Base-by-base conservation (phyloP, 1,284 basidiomycete genomes). In the Tetrapyrgos nigripes region DNA sequence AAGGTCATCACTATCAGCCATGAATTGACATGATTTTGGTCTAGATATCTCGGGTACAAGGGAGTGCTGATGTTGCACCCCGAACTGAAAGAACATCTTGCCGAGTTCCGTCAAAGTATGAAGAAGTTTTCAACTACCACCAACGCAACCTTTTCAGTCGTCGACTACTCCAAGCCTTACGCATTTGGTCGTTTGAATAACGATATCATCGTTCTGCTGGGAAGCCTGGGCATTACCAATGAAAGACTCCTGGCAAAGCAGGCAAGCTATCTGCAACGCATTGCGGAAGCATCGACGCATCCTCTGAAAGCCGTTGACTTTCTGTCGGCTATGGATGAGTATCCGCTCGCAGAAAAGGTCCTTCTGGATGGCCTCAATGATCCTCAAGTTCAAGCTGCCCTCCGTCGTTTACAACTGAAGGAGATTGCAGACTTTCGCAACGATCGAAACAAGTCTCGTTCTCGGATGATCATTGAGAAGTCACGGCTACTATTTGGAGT, bases 11-110 rank as follows among this genome's bases (percentile, higher is more conserved):
- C 14, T 11, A 10, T 28, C 33, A 49, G 9, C 23, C 23, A 26
- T 29, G 14, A 6, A 27, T 28, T 3, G 19, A 50, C 37, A 37
- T 58, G 14, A 63, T 31, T 21, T 27, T n/a, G 13, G 29, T 53
- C 14, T 8, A 84, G 85, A 60, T 88, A 86, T 63, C 70, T 81
- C 21, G 85, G 85, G 6, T 86, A 86, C 64, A 88, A 87, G 73
- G 86, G 86, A 11, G 87, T 88, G 3, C 70, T 88, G 19, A 86
- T 87, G 85, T 72, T 87, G 6, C 85, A 88, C 62, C 85, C 84
- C 0, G 71, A 78, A 14, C 71, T 88, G 27, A 77, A 75, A 51
- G 66, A 74, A 46, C 74, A 80, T 51, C 72, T 83, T 1, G 82
- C 80, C 8, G 76, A 86, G 60, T 88, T 89, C 64, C 79, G 86